Percentiles rank a stretch among this genome's conserved stretches.
Evolutionary conservation across 257 asterid species (phyloP).

Genomic region (Solanum corneliomulleri): DNA sequence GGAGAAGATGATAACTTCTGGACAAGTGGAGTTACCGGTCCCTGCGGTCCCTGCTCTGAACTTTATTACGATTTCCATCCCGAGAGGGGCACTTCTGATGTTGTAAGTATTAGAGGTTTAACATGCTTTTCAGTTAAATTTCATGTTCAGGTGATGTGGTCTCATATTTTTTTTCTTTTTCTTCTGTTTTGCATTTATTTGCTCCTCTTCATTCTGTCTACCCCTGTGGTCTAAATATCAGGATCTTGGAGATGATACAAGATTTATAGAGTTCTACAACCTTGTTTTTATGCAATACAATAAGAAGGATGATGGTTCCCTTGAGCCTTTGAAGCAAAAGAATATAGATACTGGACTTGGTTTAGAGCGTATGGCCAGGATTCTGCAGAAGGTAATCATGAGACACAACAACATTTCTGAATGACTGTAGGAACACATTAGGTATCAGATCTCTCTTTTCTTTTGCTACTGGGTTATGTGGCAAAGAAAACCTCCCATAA

Average conservation of each 20-base stretch:
- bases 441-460: neutral
- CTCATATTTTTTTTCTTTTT: neutral
- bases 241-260: constrained; percentile 94
- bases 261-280: constrained; percentile 96
- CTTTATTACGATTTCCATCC: constrained; percentile 91
- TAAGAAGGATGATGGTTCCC: constrained; percentile 84
- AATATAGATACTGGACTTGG: constrained; percentile 96
- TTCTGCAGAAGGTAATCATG: constrained; percentile 59
- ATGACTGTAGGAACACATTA: neutral
- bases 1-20: constrained; percentile 96
- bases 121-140: neutral
- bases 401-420: neutral
- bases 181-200: neutral
- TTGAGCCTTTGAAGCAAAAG: constrained; percentile 90
- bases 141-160: neutral
- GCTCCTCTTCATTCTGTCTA: neutral
- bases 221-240: constrained; percentile 15
- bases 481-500: neutral
- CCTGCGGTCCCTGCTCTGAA: constrained; percentile 97
- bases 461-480: neutral
- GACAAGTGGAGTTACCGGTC: constrained; percentile 95
- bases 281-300: constrained; percentile 95
- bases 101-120: constrained; percentile 33
- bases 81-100: constrained; percentile 55
- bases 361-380: constrained; percentile 93